Evolutionary conservation across 2,329 filamentous ascomycete genomes (phyloP).

Genomic region (Ophiosphaerella korrae): DNA sequence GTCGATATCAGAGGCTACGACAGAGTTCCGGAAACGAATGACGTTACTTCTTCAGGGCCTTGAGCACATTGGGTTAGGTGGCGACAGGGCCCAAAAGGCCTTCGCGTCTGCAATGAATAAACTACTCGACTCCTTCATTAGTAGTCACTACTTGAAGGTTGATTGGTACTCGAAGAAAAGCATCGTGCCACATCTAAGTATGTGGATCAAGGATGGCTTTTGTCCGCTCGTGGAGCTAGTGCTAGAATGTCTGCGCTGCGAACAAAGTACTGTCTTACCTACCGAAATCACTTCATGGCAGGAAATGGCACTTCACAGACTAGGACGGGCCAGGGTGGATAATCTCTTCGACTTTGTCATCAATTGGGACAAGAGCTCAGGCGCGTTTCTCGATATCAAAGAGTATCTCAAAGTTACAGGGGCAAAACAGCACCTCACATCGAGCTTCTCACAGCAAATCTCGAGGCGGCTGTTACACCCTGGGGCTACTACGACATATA

Average conservation of each 20-base stretch:
- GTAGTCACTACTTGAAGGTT: constrained; percentile 63
- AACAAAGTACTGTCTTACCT: constrained; percentile 31
- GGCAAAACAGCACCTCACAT: constrained; percentile 71
- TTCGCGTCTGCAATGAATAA: constrained; percentile 74
- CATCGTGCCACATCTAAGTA: constrained; percentile 64
- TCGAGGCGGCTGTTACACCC: constrained; percentile 73
- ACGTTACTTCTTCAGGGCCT: constrained; percentile 64
- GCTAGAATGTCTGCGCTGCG: constrained; percentile 49
- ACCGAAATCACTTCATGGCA: constrained; percentile 69
- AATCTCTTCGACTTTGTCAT: constrained; percentile 81
- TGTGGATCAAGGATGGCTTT: constrained; percentile 73
- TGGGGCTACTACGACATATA: constrained; percentile 75
- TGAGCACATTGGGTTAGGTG: constrained; percentile 68
- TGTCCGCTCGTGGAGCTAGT: constrained; percentile 68
- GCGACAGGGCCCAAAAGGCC: constrained; percentile 70
- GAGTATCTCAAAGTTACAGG: constrained; percentile 71
- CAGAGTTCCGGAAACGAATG: constrained; percentile 56
- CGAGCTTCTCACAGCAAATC: constrained; percentile 69
- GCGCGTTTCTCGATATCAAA: constrained; percentile 75
- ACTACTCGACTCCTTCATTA: constrained; percentile 68
- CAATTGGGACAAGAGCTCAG: constrained; percentile 72
- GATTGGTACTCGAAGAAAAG: constrained; percentile 62
- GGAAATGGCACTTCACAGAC: constrained; percentile 69
- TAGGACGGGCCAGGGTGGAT: constrained; percentile 71
- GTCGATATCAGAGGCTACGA: constrained; percentile 21